Percentiles rank a stretch among this genome's conserved stretches.
phyloP scores from a whole-genome alignment of 495 filamentous ascomycete species.

The Cudoniella acicularis region DNA sequence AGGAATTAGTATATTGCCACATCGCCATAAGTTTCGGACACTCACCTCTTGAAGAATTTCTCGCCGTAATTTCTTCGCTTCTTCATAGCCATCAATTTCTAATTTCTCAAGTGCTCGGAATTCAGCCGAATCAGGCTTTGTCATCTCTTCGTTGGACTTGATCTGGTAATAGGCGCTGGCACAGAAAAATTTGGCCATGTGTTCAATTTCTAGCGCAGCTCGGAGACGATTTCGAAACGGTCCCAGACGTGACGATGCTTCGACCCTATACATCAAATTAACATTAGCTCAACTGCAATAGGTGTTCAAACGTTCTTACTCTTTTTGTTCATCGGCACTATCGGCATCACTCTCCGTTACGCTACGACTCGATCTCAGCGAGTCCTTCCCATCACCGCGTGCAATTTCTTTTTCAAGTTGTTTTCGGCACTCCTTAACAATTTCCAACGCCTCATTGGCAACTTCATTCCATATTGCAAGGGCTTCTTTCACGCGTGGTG shows the following conservation, averaged over 20 bases:
- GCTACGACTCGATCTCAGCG: not conserved
- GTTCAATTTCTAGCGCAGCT: constrained; percentile 71
- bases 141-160: constrained; percentile 62
- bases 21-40: not conserved
- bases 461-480: constrained; percentile 63
- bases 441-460: constrained; percentile 44
- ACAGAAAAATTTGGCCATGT: constrained; percentile 78
- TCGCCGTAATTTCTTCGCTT: constrained; percentile 69
- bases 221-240: constrained; percentile 65
- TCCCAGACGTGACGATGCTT: constrained; percentile 38
- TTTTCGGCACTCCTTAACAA: constrained; percentile 62
- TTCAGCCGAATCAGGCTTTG: constrained; percentile 58
- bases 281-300: constrained; percentile 3
- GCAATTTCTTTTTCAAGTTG: constrained; percentile 40
- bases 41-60: constrained; percentile 61
- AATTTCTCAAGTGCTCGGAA: constrained; percentile 61
- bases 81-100: constrained; percentile 70
- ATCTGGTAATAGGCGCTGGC: constrained; percentile 81
- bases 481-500: constrained; percentile 48
- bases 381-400: constrained; percentile 11
- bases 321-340: constrained; percentile 35
- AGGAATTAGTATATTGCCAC: not conserved
- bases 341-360: constrained; percentile 21
- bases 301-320: constrained; percentile 19
- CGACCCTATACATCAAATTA: constrained; percentile 20